Evolutionary conservation across 2,329 filamentous ascomycete genomes (phyloP).

Genomic region (Sphaerulina vaccinii): DNA sequence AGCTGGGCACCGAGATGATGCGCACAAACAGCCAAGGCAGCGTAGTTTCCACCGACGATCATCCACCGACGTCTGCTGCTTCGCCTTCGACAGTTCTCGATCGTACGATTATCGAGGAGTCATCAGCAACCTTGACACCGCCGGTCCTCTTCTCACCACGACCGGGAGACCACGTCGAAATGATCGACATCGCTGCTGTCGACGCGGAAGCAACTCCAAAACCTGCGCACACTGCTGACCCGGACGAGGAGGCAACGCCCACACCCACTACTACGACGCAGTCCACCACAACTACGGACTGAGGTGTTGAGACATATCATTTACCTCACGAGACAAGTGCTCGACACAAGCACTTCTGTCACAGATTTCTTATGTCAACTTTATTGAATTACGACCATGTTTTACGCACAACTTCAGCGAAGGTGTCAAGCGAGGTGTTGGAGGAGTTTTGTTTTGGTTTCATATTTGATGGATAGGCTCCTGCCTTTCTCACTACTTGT

Average conservation of each 20-base stretch:
- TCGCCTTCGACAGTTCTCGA: constrained; percentile 12
- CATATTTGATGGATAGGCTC: background rate
- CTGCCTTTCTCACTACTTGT: background rate
- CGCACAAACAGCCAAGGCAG: constrained; percentile 92
- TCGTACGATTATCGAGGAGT: constrained; percentile 42
- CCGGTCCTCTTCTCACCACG: constrained; percentile 51
- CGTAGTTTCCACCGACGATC: constrained; percentile 52
- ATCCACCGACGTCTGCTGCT: constrained; percentile 27
- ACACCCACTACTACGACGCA: constrained; percentile 36
- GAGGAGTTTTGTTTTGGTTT: constrained; percentile 26
- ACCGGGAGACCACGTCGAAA: constrained; percentile 45
- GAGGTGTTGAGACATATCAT: background rate
- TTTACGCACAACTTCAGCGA: constrained; percentile 18
- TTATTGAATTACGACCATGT: constrained; percentile 19
- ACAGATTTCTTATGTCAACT: constrained; percentile 16
- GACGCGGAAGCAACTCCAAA: constrained; percentile 43
- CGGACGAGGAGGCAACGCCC: constrained; percentile 43
- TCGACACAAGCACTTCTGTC: constrained; percentile 1
- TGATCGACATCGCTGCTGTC: constrained; percentile 39
- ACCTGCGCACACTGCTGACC: constrained; percentile 28
- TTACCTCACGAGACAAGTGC: constrained; percentile 7
- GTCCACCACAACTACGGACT: constrained; percentile 19
- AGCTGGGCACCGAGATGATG: constrained; percentile 97
- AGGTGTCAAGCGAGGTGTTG: constrained; percentile 32
- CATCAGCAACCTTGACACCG: constrained; percentile 47